phyloP scores from a whole-genome alignment of 2,329 filamentous ascomycete genomes.

The Colletotrichum noveboracense region DNA sequence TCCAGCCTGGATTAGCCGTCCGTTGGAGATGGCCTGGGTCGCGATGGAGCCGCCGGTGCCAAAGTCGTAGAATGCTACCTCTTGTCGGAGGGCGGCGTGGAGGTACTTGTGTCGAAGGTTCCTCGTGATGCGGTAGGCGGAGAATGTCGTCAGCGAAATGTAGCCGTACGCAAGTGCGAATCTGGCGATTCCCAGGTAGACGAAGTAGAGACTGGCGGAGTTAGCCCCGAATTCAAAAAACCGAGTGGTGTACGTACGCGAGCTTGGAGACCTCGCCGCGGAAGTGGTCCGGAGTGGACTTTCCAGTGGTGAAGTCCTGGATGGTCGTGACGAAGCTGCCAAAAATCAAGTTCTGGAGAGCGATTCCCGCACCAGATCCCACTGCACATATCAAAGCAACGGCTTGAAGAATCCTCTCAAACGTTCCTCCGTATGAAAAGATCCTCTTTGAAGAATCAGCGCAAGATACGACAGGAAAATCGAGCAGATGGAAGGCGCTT shows the following conservation, averaged over 20 bases:
- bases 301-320: conserved; percentile 34
- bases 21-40: conserved; percentile 48
- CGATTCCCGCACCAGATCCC: conserved; percentile 40
- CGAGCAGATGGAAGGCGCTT: not conserved
- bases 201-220: conserved; percentile 53
- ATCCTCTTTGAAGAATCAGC: conserved; percentile 28
- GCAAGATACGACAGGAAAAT: not conserved
- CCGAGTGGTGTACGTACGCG: conserved; percentile 28
- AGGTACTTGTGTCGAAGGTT: conserved; percentile 55
- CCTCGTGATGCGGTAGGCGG: conserved; percentile 55
- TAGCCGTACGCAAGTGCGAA: conserved; percentile 55
- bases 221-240: not conserved
- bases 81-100: conserved; percentile 53
- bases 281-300: conserved; percentile 29
- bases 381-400: conserved; percentile 36
- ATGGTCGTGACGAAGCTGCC: conserved; percentile 41
- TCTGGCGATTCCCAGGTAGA: conserved; percentile 62
- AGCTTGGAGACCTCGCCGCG: conserved; percentile 33
- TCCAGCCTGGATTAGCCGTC: conserved; percentile 45
- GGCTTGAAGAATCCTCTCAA: conserved; percentile 32
- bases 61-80: conserved; percentile 54
- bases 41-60: conserved; percentile 45
- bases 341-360: conserved; percentile 43
- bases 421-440: conserved; percentile 30
- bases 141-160: conserved; percentile 50